Conservation (phyloP, 1,139 yeast genomes). For the Schwanniomyces etchellsii region DNA sequence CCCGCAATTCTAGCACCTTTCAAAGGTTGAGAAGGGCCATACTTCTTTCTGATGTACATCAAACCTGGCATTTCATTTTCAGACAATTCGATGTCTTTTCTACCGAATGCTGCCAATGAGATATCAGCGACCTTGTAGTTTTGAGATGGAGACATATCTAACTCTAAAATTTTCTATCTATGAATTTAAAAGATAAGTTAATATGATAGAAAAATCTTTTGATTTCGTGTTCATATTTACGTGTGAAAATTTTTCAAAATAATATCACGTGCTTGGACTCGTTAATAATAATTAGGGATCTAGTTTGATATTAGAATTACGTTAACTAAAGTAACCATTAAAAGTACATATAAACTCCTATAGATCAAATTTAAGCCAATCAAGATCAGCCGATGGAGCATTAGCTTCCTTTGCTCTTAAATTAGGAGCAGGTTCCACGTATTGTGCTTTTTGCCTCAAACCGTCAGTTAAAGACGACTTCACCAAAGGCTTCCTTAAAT, state of each 20-base stretch:
- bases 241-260: too few species aligned
- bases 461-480: conserved; percentile 24
- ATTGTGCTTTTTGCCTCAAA: conserved; percentile 13
- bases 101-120: conserved; percentile 98
- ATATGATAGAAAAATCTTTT: too few species aligned
- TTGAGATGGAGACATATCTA: conserved; percentile 21
- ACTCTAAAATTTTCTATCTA: conserved; percentile 17
- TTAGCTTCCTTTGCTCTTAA: background rate
- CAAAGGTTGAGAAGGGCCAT: conserved; percentile 90
- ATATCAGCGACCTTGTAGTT: conserved; percentile 97
- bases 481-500: conserved; percentile 6
- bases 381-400: conserved; percentile 17
- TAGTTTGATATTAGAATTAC: too few species aligned
- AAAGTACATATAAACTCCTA: too few species aligned
- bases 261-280: too few species aligned
- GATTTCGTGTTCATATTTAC: too few species aligned
- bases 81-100: conserved; percentile 98
- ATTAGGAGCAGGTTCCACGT: conserved; percentile 3
- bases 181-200: conserved; percentile 1
- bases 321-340: too few species aligned
- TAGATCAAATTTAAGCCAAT: conserved; percentile 44
- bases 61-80: conserved; percentile 99
- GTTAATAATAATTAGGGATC: too few species aligned
- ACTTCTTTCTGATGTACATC: conserved; percentile 93
- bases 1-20: conserved; percentile 99